Evolutionary conservation across 2,329 filamentous ascomycete species (phyloP).

Genomic region (Ambrosiella cleistominuta): DNA sequence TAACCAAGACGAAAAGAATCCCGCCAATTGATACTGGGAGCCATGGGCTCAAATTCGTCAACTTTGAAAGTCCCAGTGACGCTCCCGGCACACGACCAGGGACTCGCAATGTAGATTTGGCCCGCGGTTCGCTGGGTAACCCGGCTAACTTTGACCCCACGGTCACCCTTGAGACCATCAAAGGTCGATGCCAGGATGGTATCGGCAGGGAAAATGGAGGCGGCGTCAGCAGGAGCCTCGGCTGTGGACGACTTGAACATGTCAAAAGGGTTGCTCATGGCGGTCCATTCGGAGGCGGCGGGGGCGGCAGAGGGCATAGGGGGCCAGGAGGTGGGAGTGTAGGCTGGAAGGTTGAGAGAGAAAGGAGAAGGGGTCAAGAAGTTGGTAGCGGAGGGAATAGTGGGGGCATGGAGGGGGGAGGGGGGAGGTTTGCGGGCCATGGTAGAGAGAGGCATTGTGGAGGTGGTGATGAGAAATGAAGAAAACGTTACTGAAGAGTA

Average conservation of each 20-base stretch:
- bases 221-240: neutral
- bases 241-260: neutral
- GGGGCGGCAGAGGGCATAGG: neutral
- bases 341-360: neutral
- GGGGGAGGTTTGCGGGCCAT: neutral
- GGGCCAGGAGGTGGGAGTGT: neutral
- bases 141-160: neutral
- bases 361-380: neutral
- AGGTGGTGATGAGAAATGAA: neutral
- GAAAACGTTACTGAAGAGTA: neutral
- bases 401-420: neutral
- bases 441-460: neutral
- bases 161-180: neutral
- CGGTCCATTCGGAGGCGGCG: neutral
- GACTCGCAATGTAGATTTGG: too few species aligned
- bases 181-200: neutral
- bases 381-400: neutral
- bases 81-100: too few species aligned
- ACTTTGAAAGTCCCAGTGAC: too few species aligned
- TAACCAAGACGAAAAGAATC: too few species aligned
- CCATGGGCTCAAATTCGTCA: too few species aligned
- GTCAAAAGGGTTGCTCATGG: conserved; percentile 1
- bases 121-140: neutral
- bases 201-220: neutral
- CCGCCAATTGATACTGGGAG: too few species aligned